Conservation (phyloP, 495 filamentous ascomycete genomes). For the Penicillium ucsense region DNA sequence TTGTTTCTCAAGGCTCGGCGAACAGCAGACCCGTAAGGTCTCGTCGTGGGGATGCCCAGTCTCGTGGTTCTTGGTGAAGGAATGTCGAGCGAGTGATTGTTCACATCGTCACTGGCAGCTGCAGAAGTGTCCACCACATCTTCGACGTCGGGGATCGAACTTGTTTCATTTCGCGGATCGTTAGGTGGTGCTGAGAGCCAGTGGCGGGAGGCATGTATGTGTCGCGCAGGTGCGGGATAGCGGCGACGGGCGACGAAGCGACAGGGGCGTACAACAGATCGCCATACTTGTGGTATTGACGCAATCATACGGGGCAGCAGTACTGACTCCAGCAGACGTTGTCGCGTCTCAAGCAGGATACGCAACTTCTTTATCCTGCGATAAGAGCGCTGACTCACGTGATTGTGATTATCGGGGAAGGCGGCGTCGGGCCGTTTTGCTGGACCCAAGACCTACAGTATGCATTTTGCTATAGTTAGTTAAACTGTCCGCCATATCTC, state of each 20-base stretch:
- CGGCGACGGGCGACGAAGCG: conserved; percentile 36
- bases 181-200: conserved; percentile 26
- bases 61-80: conserved; percentile 7
- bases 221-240: conserved; percentile 27
- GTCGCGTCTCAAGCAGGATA: conserved; percentile 8
- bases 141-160: conserved; percentile 4
- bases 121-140: conserved; percentile 16
- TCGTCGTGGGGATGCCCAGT: conserved; percentile 13
- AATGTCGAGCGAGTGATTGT: conserved; percentile 2
- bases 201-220: conserved; percentile 28
- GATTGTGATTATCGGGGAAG: no score
- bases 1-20: conserved; percentile 32
- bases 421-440: no score
- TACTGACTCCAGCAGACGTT: conserved; percentile 9
- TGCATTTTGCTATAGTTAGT: no score
- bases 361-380: background rate
- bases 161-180: conserved; percentile 18
- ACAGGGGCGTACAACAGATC: conserved; percentile 31
- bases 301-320: conserved; percentile 32
- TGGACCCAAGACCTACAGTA: no score
- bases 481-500: no score
- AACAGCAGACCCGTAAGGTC: conserved; percentile 32
- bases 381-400: no score
- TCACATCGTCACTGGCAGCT: conserved; percentile 11
- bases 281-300: conserved; percentile 32